These are phyloP conservation scores for Thielaviopsis populi DNA, from an alignment of 2,329 filamentous ascomycete genomes.

Conservation along the genomic window DNA sequence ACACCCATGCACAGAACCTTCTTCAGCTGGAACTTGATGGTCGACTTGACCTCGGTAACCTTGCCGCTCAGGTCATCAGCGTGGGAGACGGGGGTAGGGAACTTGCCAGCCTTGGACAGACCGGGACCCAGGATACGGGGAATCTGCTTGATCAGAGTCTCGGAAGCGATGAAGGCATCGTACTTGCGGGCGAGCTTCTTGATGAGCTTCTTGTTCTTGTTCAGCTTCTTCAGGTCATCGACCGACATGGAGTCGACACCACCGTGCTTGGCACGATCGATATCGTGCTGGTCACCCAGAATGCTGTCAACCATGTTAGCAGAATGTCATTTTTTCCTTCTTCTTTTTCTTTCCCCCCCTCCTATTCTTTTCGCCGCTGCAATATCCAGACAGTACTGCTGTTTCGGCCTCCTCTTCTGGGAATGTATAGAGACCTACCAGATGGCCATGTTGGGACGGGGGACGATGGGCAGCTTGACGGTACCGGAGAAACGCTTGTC, in stretches of 20 bases:
- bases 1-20: conserved; percentile 99
- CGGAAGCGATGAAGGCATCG: conserved; percentile 97
- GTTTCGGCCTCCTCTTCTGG: too few relatives aligned
- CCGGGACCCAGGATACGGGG: conserved; percentile 97
- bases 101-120: conserved; percentile 99
- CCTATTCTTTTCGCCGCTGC: too few relatives aligned
- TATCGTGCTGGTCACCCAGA: conserved; percentile 75
- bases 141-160: conserved; percentile 98
- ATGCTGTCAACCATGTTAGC: conserved; percentile 27
- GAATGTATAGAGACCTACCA: conserved; percentile 30
- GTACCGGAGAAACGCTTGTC: conserved; percentile 99
- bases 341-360: too few relatives aligned
- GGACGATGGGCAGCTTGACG: conserved; percentile 83
- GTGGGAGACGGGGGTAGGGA: conserved; percentile 97
- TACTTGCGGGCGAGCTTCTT: conserved; percentile 99
- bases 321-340: not conserved
- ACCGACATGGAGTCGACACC: conserved; percentile 96
- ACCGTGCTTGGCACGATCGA: conserved; percentile 98
- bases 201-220: conserved; percentile 99
- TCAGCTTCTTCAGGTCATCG: conserved; percentile 99
- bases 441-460: conserved; percentile 80
- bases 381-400: too few relatives aligned
- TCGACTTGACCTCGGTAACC: conserved; percentile 99
- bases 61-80: conserved; percentile 82
- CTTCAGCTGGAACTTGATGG: conserved; percentile 99